phyloP scores from a whole-genome alignment of 2,329 filamentous ascomycete species.

The Talaromyces sp. region DNA sequence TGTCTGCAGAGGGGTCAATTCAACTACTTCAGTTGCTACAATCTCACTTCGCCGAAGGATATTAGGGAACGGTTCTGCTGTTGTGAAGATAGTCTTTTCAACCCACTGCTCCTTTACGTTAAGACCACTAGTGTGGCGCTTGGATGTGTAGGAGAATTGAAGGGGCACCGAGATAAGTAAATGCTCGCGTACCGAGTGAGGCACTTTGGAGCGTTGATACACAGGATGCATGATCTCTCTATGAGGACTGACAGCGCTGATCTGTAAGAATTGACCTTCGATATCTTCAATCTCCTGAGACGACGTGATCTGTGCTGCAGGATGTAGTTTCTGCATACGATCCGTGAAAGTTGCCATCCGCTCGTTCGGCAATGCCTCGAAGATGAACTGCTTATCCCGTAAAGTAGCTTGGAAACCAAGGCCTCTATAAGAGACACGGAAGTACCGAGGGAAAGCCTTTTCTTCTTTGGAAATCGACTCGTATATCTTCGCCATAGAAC shows the following conservation, averaged over 20 bases:
- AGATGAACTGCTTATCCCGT: constrained; percentile 88
- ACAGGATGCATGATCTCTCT: constrained; percentile 78
- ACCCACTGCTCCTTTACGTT: constrained; percentile 68
- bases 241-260: constrained; percentile 76
- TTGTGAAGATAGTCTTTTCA: constrained; percentile 80
- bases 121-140: constrained; percentile 65
- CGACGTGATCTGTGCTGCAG: constrained; percentile 74
- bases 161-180: constrained; percentile 74
- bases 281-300: constrained; percentile 69
- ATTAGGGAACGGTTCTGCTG: constrained; percentile 83
- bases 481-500: constrained; percentile 88
- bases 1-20: constrained; percentile 74
- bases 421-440: constrained; percentile 84
- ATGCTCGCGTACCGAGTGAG: constrained; percentile 80
- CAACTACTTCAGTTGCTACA: constrained; percentile 62
- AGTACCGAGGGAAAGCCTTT: constrained; percentile 76
- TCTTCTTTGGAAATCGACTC: constrained; percentile 82
- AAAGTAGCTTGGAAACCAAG: constrained; percentile 78
- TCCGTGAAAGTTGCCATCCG: constrained; percentile 79
- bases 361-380: constrained; percentile 76
- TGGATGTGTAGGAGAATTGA: constrained; percentile 72
- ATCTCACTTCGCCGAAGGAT: constrained; percentile 87
- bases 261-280: constrained; percentile 85
- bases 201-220: constrained; percentile 82
- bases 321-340: constrained; percentile 87